A percentile compares a stretch with the other conserved stretches of the same genome.
Evolutionary conservation across 164 flowering plant species (phyloP).

Genomic region (Chimonanthus praecox): DNA sequence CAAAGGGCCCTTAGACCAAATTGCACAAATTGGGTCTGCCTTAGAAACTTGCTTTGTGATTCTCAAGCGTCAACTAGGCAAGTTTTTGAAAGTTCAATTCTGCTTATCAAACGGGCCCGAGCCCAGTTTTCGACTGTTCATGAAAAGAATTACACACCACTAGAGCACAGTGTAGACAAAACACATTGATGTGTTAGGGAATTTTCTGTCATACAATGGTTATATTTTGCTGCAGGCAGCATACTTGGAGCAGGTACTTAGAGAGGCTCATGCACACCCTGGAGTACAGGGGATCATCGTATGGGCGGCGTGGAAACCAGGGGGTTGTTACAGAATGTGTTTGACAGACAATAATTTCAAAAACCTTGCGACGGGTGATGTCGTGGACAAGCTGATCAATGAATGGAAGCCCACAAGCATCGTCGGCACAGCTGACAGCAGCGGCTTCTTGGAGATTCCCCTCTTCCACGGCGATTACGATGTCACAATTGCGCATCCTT

Average conservation of each 20-base stretch:
- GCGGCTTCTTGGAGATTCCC: slow-evolving; percentile 41
- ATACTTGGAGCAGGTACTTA: slow-evolving; percentile 46
- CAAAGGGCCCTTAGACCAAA: neutral
- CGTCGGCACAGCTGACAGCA: slow-evolving; percentile 27
- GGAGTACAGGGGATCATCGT: slow-evolving; percentile 54
- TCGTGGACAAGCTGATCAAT: slow-evolving; percentile 54
- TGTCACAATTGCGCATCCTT: slow-evolving; percentile 27
- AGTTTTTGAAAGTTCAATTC: neutral
- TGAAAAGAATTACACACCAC: neutral
- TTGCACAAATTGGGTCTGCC: neutral
- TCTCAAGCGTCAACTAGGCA: neutral
- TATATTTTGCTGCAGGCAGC: slow-evolving; percentile 29
- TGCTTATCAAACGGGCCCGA: neutral
- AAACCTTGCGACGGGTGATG: slow-evolving; percentile 61
- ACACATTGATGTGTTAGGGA: neutral
- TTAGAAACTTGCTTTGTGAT: neutral
- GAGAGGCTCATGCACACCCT: slow-evolving; percentile 59
- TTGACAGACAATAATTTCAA: slow-evolving; percentile 66
- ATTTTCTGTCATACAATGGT: neutral
- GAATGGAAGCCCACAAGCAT: slow-evolving; percentile 28
- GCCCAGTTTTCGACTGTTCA: neutral
- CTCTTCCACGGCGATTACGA: slow-evolving; percentile 68
- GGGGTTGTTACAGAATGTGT: slow-evolving; percentile 54
- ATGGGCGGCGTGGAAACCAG: slow-evolving; percentile 50
- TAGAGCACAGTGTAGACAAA: neutral